A percentile compares a stretch with the other conserved stretches of the same genome.
Conservation (phyloP, 306 rosid species). For the Lupinus albus region DNA sequence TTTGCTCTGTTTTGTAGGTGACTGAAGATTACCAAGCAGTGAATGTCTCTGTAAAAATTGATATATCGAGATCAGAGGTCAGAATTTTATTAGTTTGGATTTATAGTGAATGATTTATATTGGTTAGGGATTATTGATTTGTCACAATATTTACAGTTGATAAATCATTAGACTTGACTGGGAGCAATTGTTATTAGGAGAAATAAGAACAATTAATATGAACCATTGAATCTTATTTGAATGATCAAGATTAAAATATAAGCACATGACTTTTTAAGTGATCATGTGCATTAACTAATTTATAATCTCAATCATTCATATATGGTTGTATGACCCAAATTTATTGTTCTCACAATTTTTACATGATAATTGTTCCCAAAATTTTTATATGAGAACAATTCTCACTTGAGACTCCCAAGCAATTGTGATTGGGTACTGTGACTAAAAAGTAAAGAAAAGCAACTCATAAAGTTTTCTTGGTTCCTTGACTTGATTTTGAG, state of each 20-base stretch:
- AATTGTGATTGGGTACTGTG: not conserved
- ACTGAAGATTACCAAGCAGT: constrained; percentile 95
- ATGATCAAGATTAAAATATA: too few species aligned
- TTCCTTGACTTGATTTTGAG: constrained; percentile 28
- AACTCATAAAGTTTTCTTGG: not conserved
- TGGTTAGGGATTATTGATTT: constrained; percentile 8
- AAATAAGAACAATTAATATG: too few species aligned
- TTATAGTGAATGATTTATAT: constrained; percentile 11
- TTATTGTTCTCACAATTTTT: too few species aligned
- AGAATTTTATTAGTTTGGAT: constrained; percentile 37
- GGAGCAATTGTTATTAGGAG: constrained; percentile 18
- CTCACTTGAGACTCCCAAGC: too few species aligned
- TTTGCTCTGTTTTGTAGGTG: constrained; percentile 64
- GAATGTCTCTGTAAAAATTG: constrained; percentile 84
- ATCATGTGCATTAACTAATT: too few species aligned
- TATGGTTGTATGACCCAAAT: too few species aligned
- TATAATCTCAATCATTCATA: too few species aligned
- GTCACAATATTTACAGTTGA: not conserved
- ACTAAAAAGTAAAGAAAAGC: not conserved
- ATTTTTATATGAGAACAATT: too few species aligned
- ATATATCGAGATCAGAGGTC: constrained; percentile 71
- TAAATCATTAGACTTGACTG: constrained; percentile 6
- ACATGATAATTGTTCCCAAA: too few species aligned
- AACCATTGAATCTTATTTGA: too few species aligned
- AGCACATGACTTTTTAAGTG: too few species aligned